Percentiles rank a stretch among this genome's conserved stretches.
Evolutionary conservation across 2,329 filamentous ascomycete species (phyloP).

Genomic region (Exophiala mesophila): DNA sequence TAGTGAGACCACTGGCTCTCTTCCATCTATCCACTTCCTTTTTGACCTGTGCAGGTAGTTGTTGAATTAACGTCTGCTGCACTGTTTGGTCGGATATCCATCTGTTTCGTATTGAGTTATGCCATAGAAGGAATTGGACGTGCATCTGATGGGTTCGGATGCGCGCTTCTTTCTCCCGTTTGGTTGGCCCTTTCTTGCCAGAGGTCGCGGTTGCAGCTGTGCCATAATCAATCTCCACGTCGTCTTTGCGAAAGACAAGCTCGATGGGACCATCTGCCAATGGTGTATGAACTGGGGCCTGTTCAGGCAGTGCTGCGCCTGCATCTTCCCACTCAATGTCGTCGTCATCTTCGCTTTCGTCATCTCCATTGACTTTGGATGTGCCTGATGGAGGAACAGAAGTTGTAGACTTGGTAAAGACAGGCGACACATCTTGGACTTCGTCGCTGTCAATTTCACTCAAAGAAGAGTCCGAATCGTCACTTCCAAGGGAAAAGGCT

Average conservation of each 20-base stretch:
- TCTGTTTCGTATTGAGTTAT: slow-evolving; percentile 78
- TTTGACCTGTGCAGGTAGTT: slow-evolving; percentile 63
- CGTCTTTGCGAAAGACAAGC: slow-evolving; percentile 61
- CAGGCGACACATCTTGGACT: slow-evolving; percentile 48
- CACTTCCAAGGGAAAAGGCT: slow-evolving; percentile 21
- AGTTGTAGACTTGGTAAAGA: slow-evolving; percentile 15
- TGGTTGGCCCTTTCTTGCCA: slow-evolving; percentile 76
- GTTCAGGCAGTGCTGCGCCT: slow-evolving; percentile 36
- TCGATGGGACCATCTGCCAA: slow-evolving; percentile 63
- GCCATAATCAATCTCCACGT: slow-evolving; percentile 46
- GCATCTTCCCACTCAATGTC: slow-evolving; percentile 57
- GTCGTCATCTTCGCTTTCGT: slow-evolving; percentile 61
- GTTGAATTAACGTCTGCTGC: slow-evolving; percentile 70
- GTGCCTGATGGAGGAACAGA: slow-evolving; percentile 33
- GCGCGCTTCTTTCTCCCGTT: slow-evolving; percentile 74
- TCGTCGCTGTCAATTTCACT: slow-evolving; percentile 47
- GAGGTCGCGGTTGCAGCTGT: slow-evolving; percentile 58
- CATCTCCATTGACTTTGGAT: slow-evolving; percentile 40
- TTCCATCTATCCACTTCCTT: slow-evolving; percentile 71
- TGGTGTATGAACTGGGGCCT: slow-evolving; percentile 40
- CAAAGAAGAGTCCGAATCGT: slow-evolving; percentile 34
- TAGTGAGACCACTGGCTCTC: slow-evolving; percentile 58
- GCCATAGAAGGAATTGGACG: slow-evolving; percentile 80
- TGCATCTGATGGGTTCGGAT: slow-evolving; percentile 81
- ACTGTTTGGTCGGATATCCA: slow-evolving; percentile 76